Percentiles rank a stretch among this genome's conserved stretches.
Evolutionary conservation across 768 basidiomycete genomes (phyloP).

Genomic region (Leccinum aurantiacum): DNA sequence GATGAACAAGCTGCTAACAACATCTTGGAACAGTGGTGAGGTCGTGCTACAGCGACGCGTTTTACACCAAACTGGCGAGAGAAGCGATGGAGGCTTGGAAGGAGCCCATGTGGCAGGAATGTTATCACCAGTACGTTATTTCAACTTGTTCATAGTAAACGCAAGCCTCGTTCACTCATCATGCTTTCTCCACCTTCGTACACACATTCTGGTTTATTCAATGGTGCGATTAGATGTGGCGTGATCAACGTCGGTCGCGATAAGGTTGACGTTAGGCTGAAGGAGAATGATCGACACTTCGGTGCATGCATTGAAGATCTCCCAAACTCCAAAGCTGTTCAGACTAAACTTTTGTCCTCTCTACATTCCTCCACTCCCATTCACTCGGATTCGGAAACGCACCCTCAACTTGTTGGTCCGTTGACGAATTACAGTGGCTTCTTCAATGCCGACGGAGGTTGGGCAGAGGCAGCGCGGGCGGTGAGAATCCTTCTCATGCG

Average conservation of each 20-base stretch:
- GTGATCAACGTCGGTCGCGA: conserved; percentile 26
- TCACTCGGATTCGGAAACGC: background rate
- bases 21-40: conserved; percentile 57
- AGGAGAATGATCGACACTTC: conserved; percentile 58
- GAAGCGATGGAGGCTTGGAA: conserved; percentile 82
- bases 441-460: conserved; percentile 76
- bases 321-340: conserved; percentile 15
- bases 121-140: conserved; percentile 75
- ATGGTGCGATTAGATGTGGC: conserved; percentile 21
- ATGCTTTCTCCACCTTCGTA: background rate
- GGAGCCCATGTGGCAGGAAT: conserved; percentile 62
- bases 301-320: conserved; percentile 49
- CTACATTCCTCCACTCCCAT: background rate
- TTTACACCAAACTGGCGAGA: conserved; percentile 68
- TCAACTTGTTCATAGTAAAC: background rate
- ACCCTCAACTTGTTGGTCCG: conserved; percentile 15
- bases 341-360: conserved; percentile 18
- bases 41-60: conserved; percentile 66
- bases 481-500: conserved; percentile 51
- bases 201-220: background rate
- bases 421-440: conserved; percentile 48
- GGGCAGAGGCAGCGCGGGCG: conserved; percentile 78
- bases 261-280: conserved; percentile 53
- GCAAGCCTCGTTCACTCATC: background rate
- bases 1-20: background rate